These are phyloP conservation scores for Exophiala bonariae DNA, from an alignment of 2,329 filamentous ascomycete species.

Conservation along the genomic window DNA sequence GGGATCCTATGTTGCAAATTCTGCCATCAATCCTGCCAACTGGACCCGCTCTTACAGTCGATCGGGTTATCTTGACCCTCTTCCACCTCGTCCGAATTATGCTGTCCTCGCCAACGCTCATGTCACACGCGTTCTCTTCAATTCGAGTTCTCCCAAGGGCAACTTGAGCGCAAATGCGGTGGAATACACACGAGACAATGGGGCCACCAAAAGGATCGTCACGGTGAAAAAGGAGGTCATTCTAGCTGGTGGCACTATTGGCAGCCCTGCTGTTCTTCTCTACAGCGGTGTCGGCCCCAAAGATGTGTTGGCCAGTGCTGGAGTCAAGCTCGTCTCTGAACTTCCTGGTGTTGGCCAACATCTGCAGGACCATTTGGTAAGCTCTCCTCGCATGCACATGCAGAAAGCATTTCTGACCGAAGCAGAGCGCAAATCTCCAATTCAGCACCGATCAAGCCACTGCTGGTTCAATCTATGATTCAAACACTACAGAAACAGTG, in stretches of 20 bases:
- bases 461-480: conserved; percentile 33
- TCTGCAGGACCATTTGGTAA: conserved; percentile 62
- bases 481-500: conserved; percentile 31
- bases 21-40: conserved; percentile 36
- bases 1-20: conserved; percentile 36
- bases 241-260: conserved; percentile 56
- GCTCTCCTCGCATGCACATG: conserved; percentile 23
- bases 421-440: conserved; percentile 33
- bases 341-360: conserved; percentile 65
- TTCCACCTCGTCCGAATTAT: conserved; percentile 34
- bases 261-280: conserved; percentile 65
- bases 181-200: conserved; percentile 34
- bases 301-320: conserved; percentile 53
- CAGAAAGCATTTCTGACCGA: conserved; percentile 8
- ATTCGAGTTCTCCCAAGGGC: conserved; percentile 25
- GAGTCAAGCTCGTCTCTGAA: conserved; percentile 56
- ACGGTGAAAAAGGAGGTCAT: conserved; percentile 49
- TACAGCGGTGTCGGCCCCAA: conserved; percentile 62
- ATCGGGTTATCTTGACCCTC: conserved; percentile 37
- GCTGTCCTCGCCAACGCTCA: conserved; percentile 28
- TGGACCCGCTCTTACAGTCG: conserved; percentile 39
- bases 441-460: conserved; percentile 32
- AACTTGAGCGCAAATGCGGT: conserved; percentile 35
- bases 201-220: conserved; percentile 34
- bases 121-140: conserved; percentile 26